Base-by-base conservation (phyloP, 495 filamentous ascomycete species). In the Penicillium longicatenatum region DNA sequence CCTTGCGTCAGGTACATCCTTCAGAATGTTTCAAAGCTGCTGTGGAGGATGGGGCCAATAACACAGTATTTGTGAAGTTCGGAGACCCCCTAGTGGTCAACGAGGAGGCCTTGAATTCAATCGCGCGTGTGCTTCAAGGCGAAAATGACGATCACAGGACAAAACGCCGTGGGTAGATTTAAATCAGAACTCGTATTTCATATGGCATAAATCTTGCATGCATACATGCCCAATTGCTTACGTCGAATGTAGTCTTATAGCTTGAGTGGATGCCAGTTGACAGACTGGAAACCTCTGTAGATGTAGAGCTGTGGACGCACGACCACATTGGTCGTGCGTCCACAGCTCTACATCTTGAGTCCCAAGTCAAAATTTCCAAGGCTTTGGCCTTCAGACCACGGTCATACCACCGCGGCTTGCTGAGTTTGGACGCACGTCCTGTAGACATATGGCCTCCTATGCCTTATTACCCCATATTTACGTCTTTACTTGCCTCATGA, bases 91-190 rank as follows among this genome's bases (percentile, higher is more conserved):
- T 56, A 26, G 54, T 42, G 41, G 19, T 29, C 30, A 56, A 31
- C 50, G 45, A 56, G 50, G 19, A 56, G 37, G 19, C 54, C 17
- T 24, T 31, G 54, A 8, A 56, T 49, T 56, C 54, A 19, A 50
- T 56, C 45, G 21, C 33, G 47, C 54, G 54, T 21, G 30, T 12
- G 48, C 16, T 55, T 9, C 14, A 55, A 47, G 53, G 19, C 45
- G n/a, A n/a, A n/a, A n/a, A n/a, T n/a, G 43, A 35, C 45, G 43
- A 35, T 55, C 43, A 29, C 33, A 26, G 19, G 43, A 33, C 19
- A 33, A 55, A 29, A 22, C 50, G 50, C 50, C 33, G 50, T 33
- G 33, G 42, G 50, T 52, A 19, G 26, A 50, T 57, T 39, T 55
- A 55, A 37, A 49, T 37, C 44, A 55, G 44, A n/a, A n/a, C n/a